Percentiles rank a stretch among this genome's conserved stretches.
Evolutionary conservation across 2,329 filamentous ascomycete species (phyloP).

Genomic region (Exophiala dermatitidis): DNA sequence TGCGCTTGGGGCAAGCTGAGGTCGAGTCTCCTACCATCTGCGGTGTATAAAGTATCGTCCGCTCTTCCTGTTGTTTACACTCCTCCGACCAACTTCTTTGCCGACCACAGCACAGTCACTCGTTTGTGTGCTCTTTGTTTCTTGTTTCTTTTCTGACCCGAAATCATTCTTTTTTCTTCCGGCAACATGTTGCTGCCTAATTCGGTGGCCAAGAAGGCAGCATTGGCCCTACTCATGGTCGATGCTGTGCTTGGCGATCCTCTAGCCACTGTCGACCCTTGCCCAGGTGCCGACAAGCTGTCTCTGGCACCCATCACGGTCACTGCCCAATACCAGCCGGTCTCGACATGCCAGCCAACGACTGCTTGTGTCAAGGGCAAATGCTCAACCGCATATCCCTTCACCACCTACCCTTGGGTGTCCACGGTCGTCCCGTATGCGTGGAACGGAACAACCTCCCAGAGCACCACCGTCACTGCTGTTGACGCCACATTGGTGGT

Average conservation of each 20-base stretch:
- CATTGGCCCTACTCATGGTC: conserved; percentile 3
- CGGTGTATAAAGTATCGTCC: neutral
- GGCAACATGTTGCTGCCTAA: conserved; percentile 4
- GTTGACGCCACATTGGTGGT: conserved; percentile 6
- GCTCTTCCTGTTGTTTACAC: neutral
- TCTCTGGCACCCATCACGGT: conserved; percentile 7
- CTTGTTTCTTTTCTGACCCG: conserved; percentile 3
- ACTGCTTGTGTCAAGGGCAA: conserved; percentile 8
- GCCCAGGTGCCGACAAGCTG: neutral
- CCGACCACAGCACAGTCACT: conserved; percentile 6
- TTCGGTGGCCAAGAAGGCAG: neutral
- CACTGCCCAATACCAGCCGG: conserved; percentile 13
- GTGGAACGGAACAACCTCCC: conserved; percentile 12
- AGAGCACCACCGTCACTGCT: conserved; percentile 11
- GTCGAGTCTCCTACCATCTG: neutral
- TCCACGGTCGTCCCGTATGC: conserved; percentile 17
- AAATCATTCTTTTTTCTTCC: conserved; percentile 1
- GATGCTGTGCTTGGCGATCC: conserved; percentile 4
- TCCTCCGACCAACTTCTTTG: neutral
- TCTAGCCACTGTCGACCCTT: conserved; percentile 8
- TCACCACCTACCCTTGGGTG: conserved; percentile 15
- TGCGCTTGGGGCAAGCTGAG: neutral
- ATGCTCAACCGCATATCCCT: conserved; percentile 9
- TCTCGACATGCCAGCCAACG: conserved; percentile 9
- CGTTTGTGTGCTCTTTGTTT: conserved; percentile 1